Evolutionary conservation across 345 rosid species (phyloP).

Genomic region (Dovyalis caffra): DNA sequence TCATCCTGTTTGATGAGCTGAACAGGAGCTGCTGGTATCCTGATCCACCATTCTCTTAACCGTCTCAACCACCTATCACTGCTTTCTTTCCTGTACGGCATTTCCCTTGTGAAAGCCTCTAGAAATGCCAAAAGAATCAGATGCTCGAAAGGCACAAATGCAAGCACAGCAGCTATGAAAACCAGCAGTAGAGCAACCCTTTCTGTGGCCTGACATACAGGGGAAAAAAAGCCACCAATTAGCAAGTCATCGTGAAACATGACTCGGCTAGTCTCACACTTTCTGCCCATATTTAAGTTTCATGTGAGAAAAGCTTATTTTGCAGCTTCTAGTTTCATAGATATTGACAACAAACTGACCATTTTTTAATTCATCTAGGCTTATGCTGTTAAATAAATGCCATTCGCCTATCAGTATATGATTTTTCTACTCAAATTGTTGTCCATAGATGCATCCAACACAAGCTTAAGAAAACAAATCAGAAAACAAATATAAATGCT

Average conservation of each 20-base stretch:
- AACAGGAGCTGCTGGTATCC: slow-evolving; percentile 90
- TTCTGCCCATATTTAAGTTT: background rate
- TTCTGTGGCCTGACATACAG: slow-evolving; percentile 64
- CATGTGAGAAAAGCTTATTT: background rate
- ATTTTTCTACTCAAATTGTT: too few species aligned
- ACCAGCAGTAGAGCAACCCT: slow-evolving; percentile 59
- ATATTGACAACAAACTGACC: too few species aligned
- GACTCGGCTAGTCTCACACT: background rate
- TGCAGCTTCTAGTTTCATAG: too few species aligned
- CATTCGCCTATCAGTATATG: too few species aligned
- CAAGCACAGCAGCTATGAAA: slow-evolving; percentile 46
- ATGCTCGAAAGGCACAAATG: slow-evolving; percentile 58
- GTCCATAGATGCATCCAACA: background rate
- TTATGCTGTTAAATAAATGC: too few species aligned
- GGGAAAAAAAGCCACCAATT: background rate
- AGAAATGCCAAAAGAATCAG: slow-evolving; percentile 47
- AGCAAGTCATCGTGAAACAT: background rate
- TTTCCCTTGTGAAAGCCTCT: slow-evolving; percentile 79
- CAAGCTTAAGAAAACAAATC: background rate
- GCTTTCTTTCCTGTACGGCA: slow-evolving; percentile 75
- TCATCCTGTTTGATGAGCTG: slow-evolving; percentile 54
- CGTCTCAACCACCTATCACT: slow-evolving; percentile 57
- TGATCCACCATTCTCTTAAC: slow-evolving; percentile 91
- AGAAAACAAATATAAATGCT: background rate
- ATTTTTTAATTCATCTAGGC: too few species aligned